A percentile compares a stretch with the other conserved stretches of the same genome.
These are phyloP conservation scores for Neurospora sp. DNA, from an alignment of 2,329 filamentous ascomycete genomes.

Conservation along the genomic window DNA sequence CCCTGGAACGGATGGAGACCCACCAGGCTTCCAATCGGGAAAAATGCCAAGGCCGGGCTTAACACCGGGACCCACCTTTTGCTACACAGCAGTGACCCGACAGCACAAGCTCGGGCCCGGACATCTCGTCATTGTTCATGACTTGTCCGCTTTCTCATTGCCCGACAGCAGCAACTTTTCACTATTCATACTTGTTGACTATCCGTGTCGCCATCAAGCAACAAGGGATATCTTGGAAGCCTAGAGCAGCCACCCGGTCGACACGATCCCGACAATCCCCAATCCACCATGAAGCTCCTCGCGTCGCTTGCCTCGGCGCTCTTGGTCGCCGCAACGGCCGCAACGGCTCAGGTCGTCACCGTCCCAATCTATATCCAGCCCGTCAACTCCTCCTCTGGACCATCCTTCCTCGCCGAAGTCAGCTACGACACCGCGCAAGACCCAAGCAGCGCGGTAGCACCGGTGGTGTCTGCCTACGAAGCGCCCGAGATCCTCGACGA, in stretches of 20 bases:
- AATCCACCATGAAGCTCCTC: neutral
- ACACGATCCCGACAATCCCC: neutral
- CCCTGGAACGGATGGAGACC: neutral
- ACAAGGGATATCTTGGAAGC: neutral
- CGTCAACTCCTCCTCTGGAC: slow-evolving; percentile 26
- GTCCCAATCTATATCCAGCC: slow-evolving; percentile 46
- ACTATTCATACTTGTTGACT: neutral
- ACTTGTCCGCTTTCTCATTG: neutral
- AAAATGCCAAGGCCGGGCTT: neutral
- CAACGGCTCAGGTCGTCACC: slow-evolving; percentile 31
- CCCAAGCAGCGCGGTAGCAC: neutral
- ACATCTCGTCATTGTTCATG: neutral
- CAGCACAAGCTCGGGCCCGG: neutral
- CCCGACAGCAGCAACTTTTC: neutral
- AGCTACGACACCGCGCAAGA: slow-evolving; percentile 38
- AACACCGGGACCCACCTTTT: neutral
- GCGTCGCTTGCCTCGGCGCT: neutral
- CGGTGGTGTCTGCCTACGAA: slow-evolving; percentile 40
- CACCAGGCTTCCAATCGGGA: neutral
- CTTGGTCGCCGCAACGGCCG: slow-evolving; percentile 32
- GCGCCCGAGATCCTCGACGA: slow-evolving; percentile 35
- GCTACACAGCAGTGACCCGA: neutral
- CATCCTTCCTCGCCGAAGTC: slow-evolving; percentile 40
- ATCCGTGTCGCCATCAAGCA: neutral
- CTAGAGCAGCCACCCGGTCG: neutral